These are phyloP conservation scores for Hypomontagnella monticulosa DNA, from an alignment of 495 filamentous ascomycete species.

Conservation along the genomic window DNA sequence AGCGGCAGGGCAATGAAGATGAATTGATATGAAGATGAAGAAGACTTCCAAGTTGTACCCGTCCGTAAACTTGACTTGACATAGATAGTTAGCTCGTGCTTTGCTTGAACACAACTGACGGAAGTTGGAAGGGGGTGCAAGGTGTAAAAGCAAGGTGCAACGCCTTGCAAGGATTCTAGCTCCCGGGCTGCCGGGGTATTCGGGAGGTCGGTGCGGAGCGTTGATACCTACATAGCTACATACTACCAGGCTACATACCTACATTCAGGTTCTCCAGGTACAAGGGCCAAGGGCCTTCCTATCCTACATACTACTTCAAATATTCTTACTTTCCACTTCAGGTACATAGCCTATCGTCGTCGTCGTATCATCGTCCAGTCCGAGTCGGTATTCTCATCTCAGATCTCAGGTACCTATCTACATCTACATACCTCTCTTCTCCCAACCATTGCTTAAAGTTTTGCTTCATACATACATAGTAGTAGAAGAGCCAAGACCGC, in stretches of 20 bases:
- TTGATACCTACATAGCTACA: slow-evolving; percentile 1
- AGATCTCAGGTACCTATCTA: too few relatives aligned
- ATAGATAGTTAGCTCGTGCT: slow-evolving; percentile 7
- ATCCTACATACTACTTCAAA: not conserved
- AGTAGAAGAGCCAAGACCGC: too few relatives aligned
- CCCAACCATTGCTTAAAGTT: too few relatives aligned
- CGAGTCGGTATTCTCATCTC: too few relatives aligned
- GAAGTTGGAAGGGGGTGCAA: slow-evolving; percentile 36
- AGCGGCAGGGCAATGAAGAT: not conserved
- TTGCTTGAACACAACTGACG: slow-evolving; percentile 21
- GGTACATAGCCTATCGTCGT: not conserved
- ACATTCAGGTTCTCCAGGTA: slow-evolving; percentile 7
- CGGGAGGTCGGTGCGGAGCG: slow-evolving; percentile 44
- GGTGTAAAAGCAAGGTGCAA: slow-evolving; percentile 43
- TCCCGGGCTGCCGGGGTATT: slow-evolving; percentile 42
- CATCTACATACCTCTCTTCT: too few relatives aligned
- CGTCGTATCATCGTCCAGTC: too few relatives aligned
- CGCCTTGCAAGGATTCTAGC: slow-evolving; percentile 42
- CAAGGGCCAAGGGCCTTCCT: not conserved
- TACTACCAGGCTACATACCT: slow-evolving; percentile 1
- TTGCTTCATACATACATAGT: too few relatives aligned
- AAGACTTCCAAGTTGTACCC: too few relatives aligned
- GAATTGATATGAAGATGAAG: too few relatives aligned
- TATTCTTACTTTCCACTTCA: too few relatives aligned
- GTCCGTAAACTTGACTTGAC: not conserved